Conservation (phyloP, 495 filamentous ascomycete species). For the Penicillium angulare region DNA sequence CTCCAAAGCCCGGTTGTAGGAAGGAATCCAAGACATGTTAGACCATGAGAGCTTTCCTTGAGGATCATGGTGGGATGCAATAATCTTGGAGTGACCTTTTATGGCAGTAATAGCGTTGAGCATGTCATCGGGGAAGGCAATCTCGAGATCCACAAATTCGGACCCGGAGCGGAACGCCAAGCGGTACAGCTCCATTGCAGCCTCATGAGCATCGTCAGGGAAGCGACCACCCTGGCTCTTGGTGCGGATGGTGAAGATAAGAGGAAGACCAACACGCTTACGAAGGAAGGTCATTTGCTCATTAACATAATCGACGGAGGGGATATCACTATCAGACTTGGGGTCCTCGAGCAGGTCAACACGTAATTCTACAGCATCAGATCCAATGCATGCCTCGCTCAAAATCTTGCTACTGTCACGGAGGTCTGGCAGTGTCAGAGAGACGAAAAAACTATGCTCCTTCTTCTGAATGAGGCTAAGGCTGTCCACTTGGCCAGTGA, state of each 20-base stretch:
- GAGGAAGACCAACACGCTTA: constrained; percentile 69
- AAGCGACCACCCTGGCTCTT: constrained; percentile 84
- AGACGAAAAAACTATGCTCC: constrained; percentile 86
- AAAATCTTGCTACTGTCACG: constrained; percentile 59
- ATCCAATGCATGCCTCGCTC: constrained; percentile 73
- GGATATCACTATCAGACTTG: constrained; percentile 53
- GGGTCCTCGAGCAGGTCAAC: constrained; percentile 89
- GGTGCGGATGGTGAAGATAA: constrained; percentile 93
- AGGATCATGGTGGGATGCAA: constrained; percentile 94
- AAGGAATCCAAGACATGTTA: constrained; percentile 82
- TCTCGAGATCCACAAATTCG: constrained; percentile 92
- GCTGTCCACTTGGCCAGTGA: constrained; percentile 66
- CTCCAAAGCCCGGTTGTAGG: constrained; percentile 82
- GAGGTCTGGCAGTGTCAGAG: constrained; percentile 78
- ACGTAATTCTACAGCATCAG: constrained; percentile 89
- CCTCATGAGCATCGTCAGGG: constrained; percentile 70
- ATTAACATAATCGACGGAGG: constrained; percentile 70
- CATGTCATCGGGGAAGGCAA: constrained; percentile 75
- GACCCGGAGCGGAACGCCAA: constrained; percentile 77
- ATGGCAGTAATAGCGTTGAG: constrained; percentile 62
- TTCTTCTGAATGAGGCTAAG: constrained; percentile 67
- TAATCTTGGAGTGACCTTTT: constrained; percentile 76
- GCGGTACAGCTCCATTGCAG: constrained; percentile 70
- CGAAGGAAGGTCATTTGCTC: constrained; percentile 81
- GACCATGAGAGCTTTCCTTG: constrained; percentile 76